Conservation (phyloP, 2,329 filamentous ascomycete genomes). For the Penicillium sp. region DNA sequence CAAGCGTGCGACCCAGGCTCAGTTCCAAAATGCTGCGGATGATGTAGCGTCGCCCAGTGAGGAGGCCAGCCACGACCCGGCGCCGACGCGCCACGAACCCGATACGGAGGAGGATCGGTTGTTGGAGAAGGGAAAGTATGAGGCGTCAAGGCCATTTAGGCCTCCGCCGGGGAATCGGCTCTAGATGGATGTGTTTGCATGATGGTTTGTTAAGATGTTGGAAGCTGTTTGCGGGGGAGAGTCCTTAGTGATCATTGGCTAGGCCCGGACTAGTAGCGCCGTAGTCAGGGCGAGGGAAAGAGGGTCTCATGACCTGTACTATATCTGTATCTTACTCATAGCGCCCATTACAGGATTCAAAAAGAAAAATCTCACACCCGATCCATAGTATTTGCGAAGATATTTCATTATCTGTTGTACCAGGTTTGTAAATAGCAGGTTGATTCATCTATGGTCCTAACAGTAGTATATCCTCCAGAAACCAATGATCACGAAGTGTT, state of each 20-base stretch:
- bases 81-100: slow-evolving; percentile 80
- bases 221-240: neutral
- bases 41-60: slow-evolving; percentile 70
- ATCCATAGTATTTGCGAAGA: neutral
- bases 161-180: slow-evolving; percentile 88
- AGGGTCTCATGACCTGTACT: slow-evolving; percentile 11
- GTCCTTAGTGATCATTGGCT: neutral
- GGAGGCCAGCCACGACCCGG: slow-evolving; percentile 78
- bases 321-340: slow-evolving; percentile 11
- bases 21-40: slow-evolving; percentile 35
- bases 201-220: neutral
- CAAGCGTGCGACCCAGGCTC: slow-evolving; percentile 41
- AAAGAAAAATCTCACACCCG: neutral
- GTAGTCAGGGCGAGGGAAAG: neutral
- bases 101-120: slow-evolving; percentile 70
- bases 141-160: slow-evolving; percentile 74
- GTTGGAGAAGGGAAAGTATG: slow-evolving; percentile 86
- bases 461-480: neutral
- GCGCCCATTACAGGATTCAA: neutral
- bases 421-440: neutral
- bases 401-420: neutral
- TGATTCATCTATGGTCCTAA: neutral
- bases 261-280: neutral
- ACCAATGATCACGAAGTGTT: neutral
- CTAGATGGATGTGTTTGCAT: neutral